A percentile compares a stretch with the other conserved stretches of the same genome.
phyloP scores from a whole-genome alignment of 1,139 yeast genomes.

The Eremothecium sinecaudum region DNA sequence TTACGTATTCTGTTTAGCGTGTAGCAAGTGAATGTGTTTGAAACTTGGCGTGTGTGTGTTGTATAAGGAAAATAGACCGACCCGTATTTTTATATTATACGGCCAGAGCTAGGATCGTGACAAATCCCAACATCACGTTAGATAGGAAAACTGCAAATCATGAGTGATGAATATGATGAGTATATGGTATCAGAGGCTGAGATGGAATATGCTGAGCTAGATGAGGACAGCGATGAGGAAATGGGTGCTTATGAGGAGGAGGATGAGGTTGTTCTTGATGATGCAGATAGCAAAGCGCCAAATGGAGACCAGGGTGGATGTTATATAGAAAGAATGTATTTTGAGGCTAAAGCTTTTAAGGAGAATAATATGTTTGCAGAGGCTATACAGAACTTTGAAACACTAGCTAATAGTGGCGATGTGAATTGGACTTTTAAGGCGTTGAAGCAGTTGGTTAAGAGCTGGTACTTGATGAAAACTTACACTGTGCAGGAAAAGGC shows the following conservation, averaged over 20 bases:
- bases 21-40: no score
- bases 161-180: conserved; percentile 28
- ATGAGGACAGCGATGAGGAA: conserved; percentile 20
- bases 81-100: no score
- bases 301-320: not conserved
- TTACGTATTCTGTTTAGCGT: no score
- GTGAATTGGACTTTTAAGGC: conserved; percentile 10
- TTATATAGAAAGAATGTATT: conserved; percentile 3
- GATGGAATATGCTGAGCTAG: conserved; percentile 21
- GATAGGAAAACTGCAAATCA: no score
- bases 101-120: no score
- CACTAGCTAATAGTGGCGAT: not conserved
- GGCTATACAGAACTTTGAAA: conserved; percentile 7
- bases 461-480: conserved; percentile 3
- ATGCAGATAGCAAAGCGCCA: no score
- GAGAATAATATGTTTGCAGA: conserved; percentile 6
- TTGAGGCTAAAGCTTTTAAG: conserved; percentile 6
- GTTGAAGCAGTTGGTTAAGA: conserved; percentile 10
- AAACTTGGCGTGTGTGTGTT: no score
- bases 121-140: no score
- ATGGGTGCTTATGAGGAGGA: conserved; percentile 4
- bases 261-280: not conserved
- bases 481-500: not conserved
- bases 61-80: no score
- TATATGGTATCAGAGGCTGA: conserved; percentile 36